These are phyloP conservation scores for Canna indica DNA, from an alignment of 176 grass and related monocot genomes.

Conservation along the genomic window DNA sequence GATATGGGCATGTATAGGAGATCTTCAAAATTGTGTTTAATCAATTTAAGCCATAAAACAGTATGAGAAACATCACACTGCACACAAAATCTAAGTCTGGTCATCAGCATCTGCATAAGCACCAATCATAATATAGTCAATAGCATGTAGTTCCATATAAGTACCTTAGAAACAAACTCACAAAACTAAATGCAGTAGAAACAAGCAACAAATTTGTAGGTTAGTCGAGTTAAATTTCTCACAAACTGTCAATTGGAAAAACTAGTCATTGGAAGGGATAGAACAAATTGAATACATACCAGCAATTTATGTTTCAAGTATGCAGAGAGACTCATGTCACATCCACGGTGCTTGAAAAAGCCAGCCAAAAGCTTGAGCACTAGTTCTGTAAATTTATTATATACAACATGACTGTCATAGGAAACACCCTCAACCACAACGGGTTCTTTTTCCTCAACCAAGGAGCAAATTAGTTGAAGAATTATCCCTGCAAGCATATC, in stretches of 20 bases:
- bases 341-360: slow-evolving; percentile 34
- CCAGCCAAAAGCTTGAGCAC: slow-evolving; percentile 41
- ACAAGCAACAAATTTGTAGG: slow-evolving; percentile 15
- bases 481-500: slow-evolving; percentile 42
- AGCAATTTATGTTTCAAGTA: slow-evolving; percentile 71
- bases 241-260: background rate
- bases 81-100: slow-evolving; percentile 39
- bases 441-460: slow-evolving; percentile 43
- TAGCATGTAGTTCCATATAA: slow-evolving; percentile 9
- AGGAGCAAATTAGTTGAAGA: slow-evolving; percentile 76
- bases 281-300: slow-evolving; percentile 24
- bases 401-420: slow-evolving; percentile 21
- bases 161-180: background rate
- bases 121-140: slow-evolving; percentile 15
- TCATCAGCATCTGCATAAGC: slow-evolving; percentile 71
- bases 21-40: slow-evolving; percentile 52
- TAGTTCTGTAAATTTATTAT: slow-evolving; percentile 40
- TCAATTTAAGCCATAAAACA: slow-evolving; percentile 50
- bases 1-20: slow-evolving; percentile 39
- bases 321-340: slow-evolving; percentile 28
- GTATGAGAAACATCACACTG: slow-evolving; percentile 35
- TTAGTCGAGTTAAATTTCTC: background rate
- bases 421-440: slow-evolving; percentile 24
- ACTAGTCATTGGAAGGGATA: background rate
- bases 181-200: background rate